Evolutionary conservation across 2,329 filamentous ascomycete genomes (phyloP).

Genomic region (Cytospora piceicola): DNA sequence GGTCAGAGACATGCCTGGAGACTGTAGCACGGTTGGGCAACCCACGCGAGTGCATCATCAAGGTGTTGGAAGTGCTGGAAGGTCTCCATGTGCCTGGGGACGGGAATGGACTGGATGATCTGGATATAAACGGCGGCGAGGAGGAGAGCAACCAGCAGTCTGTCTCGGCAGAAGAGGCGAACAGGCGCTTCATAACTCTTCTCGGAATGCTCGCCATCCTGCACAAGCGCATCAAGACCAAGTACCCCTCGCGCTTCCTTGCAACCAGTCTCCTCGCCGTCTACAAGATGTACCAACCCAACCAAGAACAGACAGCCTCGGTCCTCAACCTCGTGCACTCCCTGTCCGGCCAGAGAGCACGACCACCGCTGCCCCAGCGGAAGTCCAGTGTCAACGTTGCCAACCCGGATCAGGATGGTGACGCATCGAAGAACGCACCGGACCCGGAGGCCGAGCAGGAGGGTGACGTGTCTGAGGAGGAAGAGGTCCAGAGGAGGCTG

Average conservation of each 20-base stretch:
- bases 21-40: constrained; percentile 79
- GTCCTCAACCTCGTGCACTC: constrained; percentile 73
- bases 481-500: constrained; percentile 64
- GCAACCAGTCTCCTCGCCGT: constrained; percentile 77
- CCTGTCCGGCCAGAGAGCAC: constrained; percentile 54
- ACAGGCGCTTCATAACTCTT: constrained; percentile 66
- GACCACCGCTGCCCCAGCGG: constrained; percentile 64
- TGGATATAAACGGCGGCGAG: constrained; percentile 29
- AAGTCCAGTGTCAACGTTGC: constrained; percentile 61
- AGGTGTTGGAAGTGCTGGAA: constrained; percentile 74
- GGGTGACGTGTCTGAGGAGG: constrained; percentile 57
- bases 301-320: constrained; percentile 69
- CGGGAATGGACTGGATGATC: constrained; percentile 33
- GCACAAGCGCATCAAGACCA: constrained; percentile 75
- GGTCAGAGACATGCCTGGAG: constrained; percentile 71
- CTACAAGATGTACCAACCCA: constrained; percentile 65
- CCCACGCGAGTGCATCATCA: constrained; percentile 79
- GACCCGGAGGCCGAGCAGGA: constrained; percentile 65
- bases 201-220: constrained; percentile 74
- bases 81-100: constrained; percentile 54
- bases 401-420: constrained; percentile 59
- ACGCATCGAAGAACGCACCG: constrained; percentile 59
- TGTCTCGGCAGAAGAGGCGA: constrained; percentile 22
- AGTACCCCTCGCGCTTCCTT: constrained; percentile 77
- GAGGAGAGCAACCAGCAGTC: constrained; percentile 12